Percentiles rank a stretch among this genome's conserved stretches.
phyloP scores from a whole-genome alignment of 495 filamentous ascomycete species.

The Tuber magnatum region DNA sequence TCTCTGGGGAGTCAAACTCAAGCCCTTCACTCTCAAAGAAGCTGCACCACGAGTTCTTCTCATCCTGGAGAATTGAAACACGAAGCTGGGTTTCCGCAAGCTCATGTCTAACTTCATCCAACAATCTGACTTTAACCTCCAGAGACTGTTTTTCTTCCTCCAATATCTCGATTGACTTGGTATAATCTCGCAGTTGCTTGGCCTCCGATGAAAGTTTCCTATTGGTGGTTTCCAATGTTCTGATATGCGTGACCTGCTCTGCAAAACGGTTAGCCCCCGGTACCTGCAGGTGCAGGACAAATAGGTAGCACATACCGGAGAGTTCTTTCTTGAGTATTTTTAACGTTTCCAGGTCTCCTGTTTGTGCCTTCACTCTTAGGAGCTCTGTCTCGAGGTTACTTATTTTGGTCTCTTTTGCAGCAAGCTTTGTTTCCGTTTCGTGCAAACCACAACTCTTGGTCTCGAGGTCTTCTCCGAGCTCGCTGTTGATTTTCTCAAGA shows the following conservation, averaged over 20 bases:
- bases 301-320: constrained; percentile 39
- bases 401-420: constrained; percentile 60
- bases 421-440: constrained; percentile 58
- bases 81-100: constrained; percentile 71
- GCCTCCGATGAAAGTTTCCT: constrained; percentile 74
- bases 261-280: constrained; percentile 27
- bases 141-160: constrained; percentile 89
- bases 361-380: constrained; percentile 70
- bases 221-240: constrained; percentile 69
- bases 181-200: constrained; percentile 65
- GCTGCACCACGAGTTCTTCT: constrained; percentile 74
- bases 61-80: constrained; percentile 80
- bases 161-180: constrained; percentile 82
- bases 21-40: constrained; percentile 66
- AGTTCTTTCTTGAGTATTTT: constrained; percentile 77
- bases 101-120: constrained; percentile 66
- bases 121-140: constrained; percentile 65
- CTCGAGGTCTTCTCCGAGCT: constrained; percentile 63
- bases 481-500: constrained; percentile 60
- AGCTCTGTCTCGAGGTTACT: constrained; percentile 74
- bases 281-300: background rate
- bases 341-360: constrained; percentile 75
- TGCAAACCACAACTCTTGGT: constrained; percentile 57
- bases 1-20: constrained; percentile 81
- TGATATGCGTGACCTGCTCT: constrained; percentile 85